Evolutionary conservation across 805 yeast species (phyloP).

Genomic region (Peterozyma xylosa): DNA sequence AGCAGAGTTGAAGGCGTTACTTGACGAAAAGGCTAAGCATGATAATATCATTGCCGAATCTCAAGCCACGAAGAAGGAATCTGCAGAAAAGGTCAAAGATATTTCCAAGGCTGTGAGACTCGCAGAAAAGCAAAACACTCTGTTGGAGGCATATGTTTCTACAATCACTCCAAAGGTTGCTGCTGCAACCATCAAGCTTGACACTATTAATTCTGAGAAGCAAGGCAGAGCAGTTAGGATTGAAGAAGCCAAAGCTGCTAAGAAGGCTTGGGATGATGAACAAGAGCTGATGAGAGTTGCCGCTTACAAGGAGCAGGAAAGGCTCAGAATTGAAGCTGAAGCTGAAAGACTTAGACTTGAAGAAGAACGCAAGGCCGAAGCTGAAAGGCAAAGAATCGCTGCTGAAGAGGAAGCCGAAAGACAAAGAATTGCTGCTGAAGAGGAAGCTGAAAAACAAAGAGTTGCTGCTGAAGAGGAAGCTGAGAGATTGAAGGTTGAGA

Average conservation of each 20-base stretch:
- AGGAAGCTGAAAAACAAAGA: slow-evolving; percentile 13
- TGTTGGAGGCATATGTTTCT: slow-evolving; percentile 34
- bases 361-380: slow-evolving; percentile 27
- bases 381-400: slow-evolving; percentile 20
- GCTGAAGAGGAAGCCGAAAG: slow-evolving; percentile 18
- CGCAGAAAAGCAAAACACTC: slow-evolving; percentile 28
- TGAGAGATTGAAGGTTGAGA: slow-evolving; percentile 14
- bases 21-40: slow-evolving; percentile 33
- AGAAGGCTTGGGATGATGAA: slow-evolving; percentile 36
- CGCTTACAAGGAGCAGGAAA: slow-evolving; percentile 39
- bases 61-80: slow-evolving; percentile 28
- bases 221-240: slow-evolving; percentile 28
- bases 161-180: slow-evolving; percentile 32
- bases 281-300: slow-evolving; percentile 33
- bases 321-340: slow-evolving; percentile 29
- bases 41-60: slow-evolving; percentile 17
- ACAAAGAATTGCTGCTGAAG: slow-evolving; percentile 6
- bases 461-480: slow-evolving; percentile 11
- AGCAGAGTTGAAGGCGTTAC: slow-evolving; percentile 29
- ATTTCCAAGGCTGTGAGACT: slow-evolving; percentile 27
- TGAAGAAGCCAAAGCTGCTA: slow-evolving; percentile 31
- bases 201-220: slow-evolving; percentile 28
- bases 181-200: slow-evolving; percentile 36
- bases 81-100: slow-evolving; percentile 26
- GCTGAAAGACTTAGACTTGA: slow-evolving; percentile 33